Evolutionary conservation across 1,284 basidiomycete species (phyloP).

Genomic region (Neonothopanus nambi): DNA sequence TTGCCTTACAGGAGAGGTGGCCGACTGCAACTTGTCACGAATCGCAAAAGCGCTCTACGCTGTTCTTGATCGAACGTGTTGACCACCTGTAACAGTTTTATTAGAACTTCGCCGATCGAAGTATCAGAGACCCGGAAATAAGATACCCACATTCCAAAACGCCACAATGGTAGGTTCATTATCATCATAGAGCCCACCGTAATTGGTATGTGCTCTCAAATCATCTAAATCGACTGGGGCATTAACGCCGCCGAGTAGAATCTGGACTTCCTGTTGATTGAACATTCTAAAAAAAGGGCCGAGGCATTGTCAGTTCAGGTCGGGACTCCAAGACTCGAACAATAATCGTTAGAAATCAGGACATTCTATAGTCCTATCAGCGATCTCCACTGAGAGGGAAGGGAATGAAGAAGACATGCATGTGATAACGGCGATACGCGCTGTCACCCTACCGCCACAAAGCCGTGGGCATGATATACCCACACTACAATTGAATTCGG

Average conservation of each 20-base stretch:
- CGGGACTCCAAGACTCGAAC: no score
- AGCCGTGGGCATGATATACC: no score
- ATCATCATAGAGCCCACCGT: conserved; percentile 76
- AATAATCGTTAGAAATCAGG: no score
- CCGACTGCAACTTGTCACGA: conserved; percentile 89
- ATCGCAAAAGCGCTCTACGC: conserved; percentile 71
- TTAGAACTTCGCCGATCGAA: conserved; percentile 10
- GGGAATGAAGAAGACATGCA: no score
- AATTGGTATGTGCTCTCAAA: conserved; percentile 71
- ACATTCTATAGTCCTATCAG: no score
- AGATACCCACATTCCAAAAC: conserved; percentile 76
- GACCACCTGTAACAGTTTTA: conserved; percentile 53
- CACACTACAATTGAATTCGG: no score
- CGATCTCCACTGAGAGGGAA: no score
- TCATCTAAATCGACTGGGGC: conserved; percentile 83
- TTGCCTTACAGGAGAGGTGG: conserved; percentile 78
- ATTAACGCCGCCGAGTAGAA: conserved; percentile 83
- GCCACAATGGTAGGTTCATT: conserved; percentile 66
- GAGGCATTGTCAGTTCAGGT: not conserved
- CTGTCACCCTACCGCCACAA: no score
- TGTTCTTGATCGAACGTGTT: conserved; percentile 75
- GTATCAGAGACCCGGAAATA: no score
- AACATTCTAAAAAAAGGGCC: conserved; percentile 75
- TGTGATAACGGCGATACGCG: no score
- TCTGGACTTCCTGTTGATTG: conserved; percentile 89